Base-by-base conservation (phyloP, 2,329 filamentous ascomycete genomes). In the Intubia oerlemansii region DNA sequence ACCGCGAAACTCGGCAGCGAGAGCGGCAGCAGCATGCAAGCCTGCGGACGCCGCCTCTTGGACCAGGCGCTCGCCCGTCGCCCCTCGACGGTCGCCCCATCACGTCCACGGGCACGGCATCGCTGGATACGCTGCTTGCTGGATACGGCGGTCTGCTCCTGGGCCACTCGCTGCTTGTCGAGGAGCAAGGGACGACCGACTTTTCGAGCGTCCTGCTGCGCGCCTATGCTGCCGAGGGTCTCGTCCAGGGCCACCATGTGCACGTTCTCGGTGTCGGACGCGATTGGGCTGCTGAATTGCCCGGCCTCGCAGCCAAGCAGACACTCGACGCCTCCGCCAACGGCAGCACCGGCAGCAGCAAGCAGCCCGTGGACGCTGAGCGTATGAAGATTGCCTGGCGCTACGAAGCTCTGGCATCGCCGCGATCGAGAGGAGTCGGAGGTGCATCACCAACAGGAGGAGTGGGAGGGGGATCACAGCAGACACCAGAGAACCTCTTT, bases 321-420 rank as follows among this genome's bases (percentile, higher is more conserved):
- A 40, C 58, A 18, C 53, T 57, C 22, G 31, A 44, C 11, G 39
- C 46, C 3, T 42, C 50, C 3, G 59, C 61, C 17, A 25, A 16
- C 10, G 77, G 85, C 36, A 84, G n/a, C n/a, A n/a, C n/a, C n/a
- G n/a, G n/a, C n/a, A n/a, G 8, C 8, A 21, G n/a, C 8, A 21
- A 21, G n/a, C 8, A 21, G 19, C 8, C 8, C 8, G 19, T 8
- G 19, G 19, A 21, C 8, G 19, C 8, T 8, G 19, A 74, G 50
- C 11, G 13, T 7, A 95, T 98, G 88, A 95, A 92, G 55, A 98
- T 98, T 55, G 88, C 88, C 4, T 98, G 88, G 88, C 66, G 88
- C 48, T 98, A 98, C 52, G 84, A 95, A 50, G 66, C 70, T 19
- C 51, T 95, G 30, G 76, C 36, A 5, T 16, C 31, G 4, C 32